Conservation (phyloP, 2,329 filamentous ascomycete genomes). For the Talaromyces albobiverticillius region DNA sequence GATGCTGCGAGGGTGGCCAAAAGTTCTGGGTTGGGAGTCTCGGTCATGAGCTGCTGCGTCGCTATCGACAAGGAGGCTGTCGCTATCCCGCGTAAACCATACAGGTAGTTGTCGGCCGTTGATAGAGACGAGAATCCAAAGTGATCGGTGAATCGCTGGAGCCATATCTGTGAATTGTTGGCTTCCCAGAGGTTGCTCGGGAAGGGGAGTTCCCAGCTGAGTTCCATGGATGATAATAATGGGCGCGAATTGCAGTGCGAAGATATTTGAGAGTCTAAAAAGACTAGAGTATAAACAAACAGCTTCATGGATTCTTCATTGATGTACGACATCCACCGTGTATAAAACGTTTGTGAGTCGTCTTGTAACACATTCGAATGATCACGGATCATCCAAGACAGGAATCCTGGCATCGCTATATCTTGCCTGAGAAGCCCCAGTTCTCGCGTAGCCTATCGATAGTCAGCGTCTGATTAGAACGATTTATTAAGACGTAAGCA, state of each 20-base stretch:
- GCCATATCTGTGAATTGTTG: conserved; percentile 25
- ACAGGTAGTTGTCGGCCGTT: conserved; percentile 1
- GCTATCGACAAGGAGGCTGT: conserved; percentile 28
- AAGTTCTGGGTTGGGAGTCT: conserved; percentile 24
- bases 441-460: conserved; percentile 22
- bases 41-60: conserved; percentile 31
- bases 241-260: conserved; percentile 29
- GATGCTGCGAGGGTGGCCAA: conserved; percentile 23
- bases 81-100: conserved; percentile 19
- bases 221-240: conserved; percentile 29
- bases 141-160: conserved; percentile 19
- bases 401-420: conserved; percentile 20
- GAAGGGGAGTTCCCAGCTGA: conserved; percentile 35
- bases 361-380: too few species aligned
- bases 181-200: conserved; percentile 30
- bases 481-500: neutral
- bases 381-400: conserved; percentile 15
- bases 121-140: conserved; percentile 9
- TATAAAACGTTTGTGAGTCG: conserved; percentile 19
- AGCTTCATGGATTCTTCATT: conserved; percentile 31
- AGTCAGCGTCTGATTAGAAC: neutral
- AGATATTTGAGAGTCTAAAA: conserved; percentile 27
- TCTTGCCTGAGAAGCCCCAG: conserved; percentile 26
- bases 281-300: conserved; percentile 27
- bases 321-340: conserved; percentile 25